These are phyloP conservation scores for Phaeotremella fagi DNA, from an alignment of 768 basidiomycete genomes.

Conservation along the genomic window DNA sequence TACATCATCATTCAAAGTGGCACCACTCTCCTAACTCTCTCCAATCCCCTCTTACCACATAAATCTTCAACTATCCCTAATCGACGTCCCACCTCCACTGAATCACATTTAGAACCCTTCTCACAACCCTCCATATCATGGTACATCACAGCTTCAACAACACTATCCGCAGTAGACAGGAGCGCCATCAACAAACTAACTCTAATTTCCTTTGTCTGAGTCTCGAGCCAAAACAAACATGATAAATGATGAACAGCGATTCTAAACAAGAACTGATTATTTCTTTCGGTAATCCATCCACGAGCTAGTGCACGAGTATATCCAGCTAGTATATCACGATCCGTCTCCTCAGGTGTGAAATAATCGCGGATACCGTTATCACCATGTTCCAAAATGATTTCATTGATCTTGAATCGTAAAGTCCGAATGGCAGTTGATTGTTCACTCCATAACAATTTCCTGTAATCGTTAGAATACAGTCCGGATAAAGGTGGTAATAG, in stretches of 20 bases:
- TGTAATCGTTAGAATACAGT: constrained; percentile 74
- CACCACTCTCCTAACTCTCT: too few species aligned
- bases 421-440: constrained; percentile 56
- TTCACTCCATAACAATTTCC: constrained; percentile 77
- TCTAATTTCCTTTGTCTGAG: constrained; percentile 8
- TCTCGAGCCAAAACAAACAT: constrained; percentile 11
- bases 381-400: constrained; percentile 30
- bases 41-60: too few species aligned
- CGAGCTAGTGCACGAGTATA: constrained; percentile 26
- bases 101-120: too few species aligned
- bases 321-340: constrained; percentile 31
- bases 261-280: constrained; percentile 26
- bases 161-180: background rate
- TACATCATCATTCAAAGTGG: too few species aligned
- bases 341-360: constrained; percentile 33
- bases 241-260: constrained; percentile 31
- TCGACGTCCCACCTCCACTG: too few species aligned
- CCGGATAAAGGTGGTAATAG: constrained; percentile 72
- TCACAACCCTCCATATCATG: background rate
- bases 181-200: constrained; percentile 6
- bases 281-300: constrained; percentile 18
- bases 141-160: background rate
- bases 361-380: constrained; percentile 11
- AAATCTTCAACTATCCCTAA: too few species aligned
- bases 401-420: constrained; percentile 46